Conservation (phyloP, 345 rosid genomes). For the Citrus sp. region DNA sequence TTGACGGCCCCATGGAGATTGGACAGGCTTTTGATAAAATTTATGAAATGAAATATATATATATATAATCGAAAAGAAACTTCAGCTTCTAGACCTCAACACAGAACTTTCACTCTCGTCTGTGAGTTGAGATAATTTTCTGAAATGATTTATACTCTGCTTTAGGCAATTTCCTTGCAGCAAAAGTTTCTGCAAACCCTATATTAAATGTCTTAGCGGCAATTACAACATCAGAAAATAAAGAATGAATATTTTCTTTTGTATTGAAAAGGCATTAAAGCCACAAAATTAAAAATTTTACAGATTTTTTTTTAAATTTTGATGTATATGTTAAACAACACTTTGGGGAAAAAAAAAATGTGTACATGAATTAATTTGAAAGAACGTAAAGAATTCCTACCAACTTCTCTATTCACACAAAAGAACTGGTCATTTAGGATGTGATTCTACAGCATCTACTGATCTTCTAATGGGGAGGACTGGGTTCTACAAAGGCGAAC, state of each 20-base stretch:
- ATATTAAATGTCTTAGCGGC: background rate
- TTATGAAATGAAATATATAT: no score
- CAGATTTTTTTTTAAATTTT: slow-evolving; percentile 8
- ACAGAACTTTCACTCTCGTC: background rate
- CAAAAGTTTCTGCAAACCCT: background rate
- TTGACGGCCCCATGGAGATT: no score
- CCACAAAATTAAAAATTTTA: slow-evolving; percentile 20
- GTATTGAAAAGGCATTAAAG: slow-evolving; percentile 19
- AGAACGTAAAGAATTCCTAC: slow-evolving; percentile 43
- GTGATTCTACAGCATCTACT: slow-evolving; percentile 12
- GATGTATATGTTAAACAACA: slow-evolving; percentile 9
- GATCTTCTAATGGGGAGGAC: slow-evolving; percentile 24
- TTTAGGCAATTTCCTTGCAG: background rate
- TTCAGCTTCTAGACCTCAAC: background rate
- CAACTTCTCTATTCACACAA: slow-evolving; percentile 56
- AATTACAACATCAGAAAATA: no score
- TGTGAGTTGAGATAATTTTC: background rate
- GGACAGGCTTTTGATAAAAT: no score
- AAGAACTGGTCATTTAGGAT: slow-evolving; percentile 41
- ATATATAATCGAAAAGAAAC: background rate
- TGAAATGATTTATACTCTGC: background rate
- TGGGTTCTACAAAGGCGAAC: background rate
- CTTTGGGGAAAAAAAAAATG: background rate
- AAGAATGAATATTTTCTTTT: slow-evolving; percentile 1
- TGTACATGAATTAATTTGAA: slow-evolving; percentile 18